Evolutionary conservation across 2,329 filamentous ascomycete species (phyloP).

Genomic region (Ophiostoma quercus): DNA sequence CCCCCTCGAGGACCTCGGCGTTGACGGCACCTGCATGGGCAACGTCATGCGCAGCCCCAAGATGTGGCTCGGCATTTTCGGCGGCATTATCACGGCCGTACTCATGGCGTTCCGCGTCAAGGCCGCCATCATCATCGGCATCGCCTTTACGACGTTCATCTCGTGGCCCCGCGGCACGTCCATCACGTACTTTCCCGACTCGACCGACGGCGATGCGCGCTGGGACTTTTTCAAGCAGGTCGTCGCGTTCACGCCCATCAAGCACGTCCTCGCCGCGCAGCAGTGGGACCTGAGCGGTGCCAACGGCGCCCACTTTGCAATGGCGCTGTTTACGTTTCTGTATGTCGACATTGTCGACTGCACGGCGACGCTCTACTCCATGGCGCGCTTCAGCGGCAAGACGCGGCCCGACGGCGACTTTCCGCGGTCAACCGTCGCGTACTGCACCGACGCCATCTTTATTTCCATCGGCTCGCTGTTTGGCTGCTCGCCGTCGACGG

Average conservation of each 20-base stretch:
- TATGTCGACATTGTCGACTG: conserved; percentile 77
- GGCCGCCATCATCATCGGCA: conserved; percentile 68
- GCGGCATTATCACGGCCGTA: conserved; percentile 71
- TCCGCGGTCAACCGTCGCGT: conserved; percentile 75
- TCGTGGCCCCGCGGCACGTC: conserved; percentile 67
- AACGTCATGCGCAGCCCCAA: conserved; percentile 21
- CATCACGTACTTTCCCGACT: conserved; percentile 69
- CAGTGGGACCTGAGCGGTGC: conserved; percentile 58
- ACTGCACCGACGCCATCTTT: conserved; percentile 64
- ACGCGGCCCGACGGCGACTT: conserved; percentile 66
- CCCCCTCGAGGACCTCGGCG: conserved; percentile 47
- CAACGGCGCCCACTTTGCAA: conserved; percentile 57
- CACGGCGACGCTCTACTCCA: conserved; percentile 73
- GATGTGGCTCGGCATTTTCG: conserved; percentile 82
- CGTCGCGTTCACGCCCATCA: conserved; percentile 65
- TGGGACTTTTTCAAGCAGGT: conserved; percentile 71
- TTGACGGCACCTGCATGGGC: conserved; percentile 30
- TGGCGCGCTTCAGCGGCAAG: conserved; percentile 66
- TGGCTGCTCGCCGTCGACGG: conserved; percentile 65
- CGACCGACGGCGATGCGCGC: conserved; percentile 54
- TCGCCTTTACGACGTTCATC: conserved; percentile 64
- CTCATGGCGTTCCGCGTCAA: conserved; percentile 76
- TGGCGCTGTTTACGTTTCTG: conserved; percentile 70
- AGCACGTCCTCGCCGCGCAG: conserved; percentile 56
- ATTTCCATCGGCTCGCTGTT: conserved; percentile 67